Percentiles rank a stretch among this genome's conserved stretches.
These are phyloP conservation scores for Heliamphora exappendiculata DNA, from an alignment of 148 eudicot species.

Conservation along the genomic window DNA sequence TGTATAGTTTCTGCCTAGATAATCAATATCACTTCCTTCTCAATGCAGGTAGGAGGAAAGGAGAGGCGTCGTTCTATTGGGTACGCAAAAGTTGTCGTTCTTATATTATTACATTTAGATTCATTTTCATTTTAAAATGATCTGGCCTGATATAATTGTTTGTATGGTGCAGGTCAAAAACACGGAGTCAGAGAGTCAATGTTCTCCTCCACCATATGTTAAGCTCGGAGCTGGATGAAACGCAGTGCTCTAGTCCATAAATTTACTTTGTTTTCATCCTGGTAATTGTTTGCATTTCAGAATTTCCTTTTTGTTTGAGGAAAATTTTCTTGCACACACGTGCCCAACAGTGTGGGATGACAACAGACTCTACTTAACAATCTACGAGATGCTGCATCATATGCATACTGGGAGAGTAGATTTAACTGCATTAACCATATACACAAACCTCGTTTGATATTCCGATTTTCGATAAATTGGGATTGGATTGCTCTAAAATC, in stretches of 20 bases:
- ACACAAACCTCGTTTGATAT: too few relatives aligned
- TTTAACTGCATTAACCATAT: neutral
- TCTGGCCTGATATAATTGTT: neutral
- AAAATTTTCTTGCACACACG: neutral
- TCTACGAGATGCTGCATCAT: neutral
- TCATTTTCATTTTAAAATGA: neutral
- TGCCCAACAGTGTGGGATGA: neutral
- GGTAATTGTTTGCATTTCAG: neutral
- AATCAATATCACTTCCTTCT: neutral
- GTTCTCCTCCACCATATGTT: constrained; percentile 77
- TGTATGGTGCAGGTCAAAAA: constrained; percentile 45
- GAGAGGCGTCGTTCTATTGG: constrained; percentile 41
- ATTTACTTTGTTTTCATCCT: neutral
- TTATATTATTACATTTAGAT: neutral
- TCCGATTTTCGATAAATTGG: too few relatives aligned
- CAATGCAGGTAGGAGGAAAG: constrained; percentile 34
- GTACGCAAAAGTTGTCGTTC: constrained; percentile 22
- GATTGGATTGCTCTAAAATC: too few relatives aligned
- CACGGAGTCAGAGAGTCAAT: constrained; percentile 78
- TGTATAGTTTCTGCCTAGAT: neutral
- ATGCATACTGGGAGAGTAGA: neutral
- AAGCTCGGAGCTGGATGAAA: constrained; percentile 55
- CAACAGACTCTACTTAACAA: neutral
- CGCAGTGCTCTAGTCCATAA: constrained; percentile 22
- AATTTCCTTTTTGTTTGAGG: neutral